A percentile compares a stretch with the other conserved stretches of the same genome.
Conservation (phyloP, 179 eudicot species). For the Patellifolia procumbens region DNA sequence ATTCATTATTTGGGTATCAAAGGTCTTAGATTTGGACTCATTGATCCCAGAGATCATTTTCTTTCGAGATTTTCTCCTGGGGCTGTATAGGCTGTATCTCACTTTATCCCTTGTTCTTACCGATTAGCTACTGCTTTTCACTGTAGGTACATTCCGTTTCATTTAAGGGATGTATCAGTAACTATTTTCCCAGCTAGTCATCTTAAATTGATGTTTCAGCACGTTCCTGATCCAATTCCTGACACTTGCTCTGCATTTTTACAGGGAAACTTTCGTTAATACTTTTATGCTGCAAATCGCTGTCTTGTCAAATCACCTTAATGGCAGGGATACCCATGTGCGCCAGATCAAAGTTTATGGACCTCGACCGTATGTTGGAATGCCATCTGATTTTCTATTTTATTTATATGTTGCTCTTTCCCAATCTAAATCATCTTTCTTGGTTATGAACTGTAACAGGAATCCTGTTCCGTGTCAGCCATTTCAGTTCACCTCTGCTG, state of each 20-base stretch:
- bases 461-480: slow-evolving; percentile 89
- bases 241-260: slow-evolving; percentile 19
- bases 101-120: neutral
- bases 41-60: neutral
- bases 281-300: slow-evolving; percentile 94
- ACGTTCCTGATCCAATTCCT: slow-evolving; percentile 1
- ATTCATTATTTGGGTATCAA: neutral
- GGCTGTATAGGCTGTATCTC: neutral
- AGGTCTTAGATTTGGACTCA: neutral
- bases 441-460: slow-evolving; percentile 43
- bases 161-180: too few species aligned
- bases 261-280: slow-evolving; percentile 93
- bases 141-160: neutral
- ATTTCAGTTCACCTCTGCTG: slow-evolving; percentile 83
- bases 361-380: slow-evolving; percentile 71
- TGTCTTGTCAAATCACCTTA: slow-evolving; percentile 80
- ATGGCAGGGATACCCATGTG: slow-evolving; percentile 90
- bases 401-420: neutral
- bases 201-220: neutral
- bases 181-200: neutral
- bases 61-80: neutral
- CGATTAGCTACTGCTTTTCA: neutral
- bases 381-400: neutral
- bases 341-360: slow-evolving; percentile 99
- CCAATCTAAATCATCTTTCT: slow-evolving; percentile 8